Conservation (phyloP, 1,284 basidiomycete species). For the Fistulina hepatica region DNA sequence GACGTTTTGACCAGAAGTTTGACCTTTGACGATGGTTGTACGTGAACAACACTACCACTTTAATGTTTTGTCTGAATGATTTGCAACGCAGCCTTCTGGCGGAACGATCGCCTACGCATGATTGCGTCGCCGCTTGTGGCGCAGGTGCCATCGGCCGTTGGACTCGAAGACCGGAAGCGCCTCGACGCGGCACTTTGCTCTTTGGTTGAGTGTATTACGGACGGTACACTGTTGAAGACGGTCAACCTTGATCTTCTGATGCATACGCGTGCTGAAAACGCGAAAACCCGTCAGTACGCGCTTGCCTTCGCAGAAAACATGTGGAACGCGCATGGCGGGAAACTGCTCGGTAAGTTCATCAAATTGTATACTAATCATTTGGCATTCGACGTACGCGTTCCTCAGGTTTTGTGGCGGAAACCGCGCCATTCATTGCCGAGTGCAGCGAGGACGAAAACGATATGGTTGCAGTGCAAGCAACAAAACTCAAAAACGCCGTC, state of each 20-base stretch:
- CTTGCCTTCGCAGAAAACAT: conserved; percentile 59
- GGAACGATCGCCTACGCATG: conserved; percentile 64
- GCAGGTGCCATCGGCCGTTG: conserved; percentile 50
- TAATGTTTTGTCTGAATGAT: neutral
- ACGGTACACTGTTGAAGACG: conserved; percentile 63
- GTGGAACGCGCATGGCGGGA: conserved; percentile 72
- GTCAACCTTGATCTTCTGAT: conserved; percentile 82
- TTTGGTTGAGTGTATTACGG: conserved; percentile 43
- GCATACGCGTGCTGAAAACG: conserved; percentile 76
- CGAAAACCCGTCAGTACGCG: conserved; percentile 55
- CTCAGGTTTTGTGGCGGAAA: conserved; percentile 63
- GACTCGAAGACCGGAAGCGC: conserved; percentile 30
- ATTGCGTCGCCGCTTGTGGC: conserved; percentile 47
- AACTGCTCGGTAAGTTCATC: conserved; percentile 47
- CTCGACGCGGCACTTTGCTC: conserved; percentile 38
- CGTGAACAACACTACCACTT: conserved; percentile 17
- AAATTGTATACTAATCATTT: neutral
- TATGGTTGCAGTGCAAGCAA: conserved; percentile 55
- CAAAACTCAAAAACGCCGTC: conserved; percentile 53
- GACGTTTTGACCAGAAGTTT: conserved; percentile 62
- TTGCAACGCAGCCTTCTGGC: conserved; percentile 66
- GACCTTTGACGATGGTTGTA: conserved; percentile 72
- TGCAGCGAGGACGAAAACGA: conserved; percentile 78
- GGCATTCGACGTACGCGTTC: conserved; percentile 2
- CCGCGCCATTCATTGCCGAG: conserved; percentile 74